Base-by-base conservation (phyloP, 208 protist species). In the Leishmania mexicana region DNA sequence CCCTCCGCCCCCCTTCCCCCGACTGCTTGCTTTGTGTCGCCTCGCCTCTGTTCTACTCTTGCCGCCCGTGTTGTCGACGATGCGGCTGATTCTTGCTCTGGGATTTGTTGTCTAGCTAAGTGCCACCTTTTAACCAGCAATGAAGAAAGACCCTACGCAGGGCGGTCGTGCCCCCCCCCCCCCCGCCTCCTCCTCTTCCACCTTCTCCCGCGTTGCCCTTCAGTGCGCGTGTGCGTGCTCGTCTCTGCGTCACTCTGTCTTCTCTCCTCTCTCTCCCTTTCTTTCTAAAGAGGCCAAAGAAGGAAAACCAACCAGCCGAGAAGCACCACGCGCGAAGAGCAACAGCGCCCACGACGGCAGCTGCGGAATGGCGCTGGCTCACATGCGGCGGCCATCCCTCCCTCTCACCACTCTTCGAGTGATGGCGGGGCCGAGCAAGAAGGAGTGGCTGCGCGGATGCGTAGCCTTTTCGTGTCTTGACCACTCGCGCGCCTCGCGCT, bases 91-190 rank as follows among this genome's bases (percentile, higher is more conserved):
- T 74, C 13, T 74, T 8, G 11, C 68, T 21, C 24, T 49, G 68
- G 28, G 42, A 45, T 49, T 7, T 3, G 21, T 49, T 49, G 68
- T 74, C 40, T 74, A 49, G 68, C 68, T 74, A 74, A 74, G 68
- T 74, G 68, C 45, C 68, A 74, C 62, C 13, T 74, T 53, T 38
- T 53, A 74, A 74, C 6, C 19, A 53, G 42, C 67, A 73, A 73
- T 47, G 42, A 31, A 49, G 40, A 70, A 40, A 40, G 38, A 70
- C 13, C 13, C n/a, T 40, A 31, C 65, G 31, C 35, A 17, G n/a
- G 42, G 73, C 45, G 38, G 8, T 8, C 38, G 73, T 47, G 73
- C 53, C 71, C 35, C n/a, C 28, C 47, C 24, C 17, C 70, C 70
- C 31, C 42, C 28, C 31, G 31, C 31, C 31, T 35, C 31, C 70